Evolutionary conservation across 495 filamentous ascomycete species (phyloP), one percentile per base, ranked within the genome.

Genomic region (Aspergillus bridgeri): DNA sequence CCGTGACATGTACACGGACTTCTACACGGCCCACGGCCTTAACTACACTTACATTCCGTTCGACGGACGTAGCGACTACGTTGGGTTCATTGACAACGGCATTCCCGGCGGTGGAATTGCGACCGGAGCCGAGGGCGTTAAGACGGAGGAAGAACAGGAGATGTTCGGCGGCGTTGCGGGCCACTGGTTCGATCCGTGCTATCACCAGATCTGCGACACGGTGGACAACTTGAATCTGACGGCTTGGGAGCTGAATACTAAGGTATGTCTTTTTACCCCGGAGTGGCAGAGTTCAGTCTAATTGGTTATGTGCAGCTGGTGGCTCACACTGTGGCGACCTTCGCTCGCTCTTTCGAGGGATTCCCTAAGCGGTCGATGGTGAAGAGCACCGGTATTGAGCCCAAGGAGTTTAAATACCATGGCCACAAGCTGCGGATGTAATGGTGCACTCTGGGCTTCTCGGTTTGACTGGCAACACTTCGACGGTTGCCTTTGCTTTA

Each of bases 11-110:
- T 88, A 89, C 64, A 75, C 83, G 61, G 66, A 79, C 6, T 89
- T 79, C 68, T 87, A 83, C 69, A 59, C 61, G 24, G 54, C 60
- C 19, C 64, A 73, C 21, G 70, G 66, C 6, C 57, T 80, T 15
- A 75, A 75, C 29, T 78, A 66, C 47, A 77, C 80, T 3, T 76
- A 81, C 1, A 81, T 83, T 22, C 79, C 68, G 3, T 89, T 89
- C 62, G 71, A 77, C 59, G 86, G 83, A n/a, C 81, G 85, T 23
- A 83, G 79, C 60, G 87, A 90, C 71, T 89, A 90, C 65, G 81
- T 76, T 29, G 79, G 82, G 0, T 89, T 90, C 67, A 77, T 86
- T 24, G 80, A 82, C 17, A 73, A 71, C 15, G 83, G 84, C 51
- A 82, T 89, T 33, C 79, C 87, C 2, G 75, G 73, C 18, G 86